phyloP scores from a whole-genome alignment of 805 yeast genomes.

The Yarrowia sp. region DNA sequence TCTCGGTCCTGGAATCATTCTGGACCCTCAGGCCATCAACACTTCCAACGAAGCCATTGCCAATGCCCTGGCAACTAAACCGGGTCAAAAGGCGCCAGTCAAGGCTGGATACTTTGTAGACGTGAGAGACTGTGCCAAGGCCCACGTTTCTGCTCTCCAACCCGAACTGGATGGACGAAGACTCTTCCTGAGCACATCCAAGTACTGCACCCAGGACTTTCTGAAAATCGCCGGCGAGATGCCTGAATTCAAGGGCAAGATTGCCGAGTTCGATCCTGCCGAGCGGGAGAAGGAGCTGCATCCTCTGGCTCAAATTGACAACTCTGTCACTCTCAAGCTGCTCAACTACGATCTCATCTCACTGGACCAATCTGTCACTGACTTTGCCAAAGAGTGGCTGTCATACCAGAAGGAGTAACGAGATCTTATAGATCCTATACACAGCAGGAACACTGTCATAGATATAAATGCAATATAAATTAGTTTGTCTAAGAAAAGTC shows the following conservation, averaged over 20 bases:
- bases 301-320: not conserved
- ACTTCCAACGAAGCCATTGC: constrained; percentile 34
- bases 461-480: not conserved
- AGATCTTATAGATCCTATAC: too few species aligned
- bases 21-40: constrained; percentile 35
- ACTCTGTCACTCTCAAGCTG: not conserved
- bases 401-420: not conserved
- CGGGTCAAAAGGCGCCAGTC: not conserved
- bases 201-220: constrained; percentile 26
- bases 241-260: not conserved
- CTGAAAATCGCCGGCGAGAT: constrained; percentile 27
- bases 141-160: constrained; percentile 50
- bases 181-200: constrained; percentile 30
- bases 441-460: too few species aligned
- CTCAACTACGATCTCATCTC: not conserved
- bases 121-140: constrained; percentile 60
- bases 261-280: not conserved
- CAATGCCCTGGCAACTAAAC: not conserved
- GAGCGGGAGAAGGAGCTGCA: not conserved
- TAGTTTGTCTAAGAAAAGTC: not conserved
- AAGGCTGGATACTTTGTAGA: constrained; percentile 41
- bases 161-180: constrained; percentile 32
- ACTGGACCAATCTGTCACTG: not conserved
- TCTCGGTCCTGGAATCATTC: constrained; percentile 36
- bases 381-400: not conserved